Evolutionary conservation across 306 rosid species (phyloP), one percentile per base, ranked within the genome.

Genomic region (Sesbania bispinosa): DNA sequence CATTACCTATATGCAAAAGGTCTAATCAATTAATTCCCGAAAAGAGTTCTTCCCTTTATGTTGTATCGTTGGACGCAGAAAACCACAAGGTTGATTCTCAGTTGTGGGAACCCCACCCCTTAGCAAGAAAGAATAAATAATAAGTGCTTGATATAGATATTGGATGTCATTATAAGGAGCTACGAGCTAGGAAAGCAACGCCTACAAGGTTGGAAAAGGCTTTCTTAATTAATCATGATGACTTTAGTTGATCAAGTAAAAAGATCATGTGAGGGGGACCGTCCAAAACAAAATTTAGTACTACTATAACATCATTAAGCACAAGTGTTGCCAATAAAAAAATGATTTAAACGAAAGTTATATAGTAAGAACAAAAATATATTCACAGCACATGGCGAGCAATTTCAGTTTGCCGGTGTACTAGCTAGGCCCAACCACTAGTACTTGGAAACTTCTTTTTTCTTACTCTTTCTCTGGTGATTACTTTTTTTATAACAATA

Each of bases 121-220:
- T 0, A 58, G 33, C 9, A 61, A 46, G 46, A 77, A 69, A 10
- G 30, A 68, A 51, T 29, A 51, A 70, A 75, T 69, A 41, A 51
- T 6, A 27, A 76, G 46, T 64, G 72, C 19, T 62, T 10, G 35
- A 70, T 70, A 57, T 24, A 11, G 57, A 66, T 65, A 21, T 65
- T 77, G 78, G 81, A 71, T 21, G 76, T 35, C 59, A 77, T 43
- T 38, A 73, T 61, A 52, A 73, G 52, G 69, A 73, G 69, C 73
- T 77, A 81, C 19, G 54, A 81, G 32, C 67, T 58, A 80, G 20
- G 35, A 69, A 35, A 10, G 51, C 74, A 63, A 54, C 42, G 55
- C 73, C 80, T 62, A 67, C 72, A 74, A 77, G 58, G 60, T 79
- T 20, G 86, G 73, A 82, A 71, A 79, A 72, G 75, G 74, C 38